phyloP scores from a whole-genome alignment of 768 basidiomycete species.

The Termitomyces sp. region DNA sequence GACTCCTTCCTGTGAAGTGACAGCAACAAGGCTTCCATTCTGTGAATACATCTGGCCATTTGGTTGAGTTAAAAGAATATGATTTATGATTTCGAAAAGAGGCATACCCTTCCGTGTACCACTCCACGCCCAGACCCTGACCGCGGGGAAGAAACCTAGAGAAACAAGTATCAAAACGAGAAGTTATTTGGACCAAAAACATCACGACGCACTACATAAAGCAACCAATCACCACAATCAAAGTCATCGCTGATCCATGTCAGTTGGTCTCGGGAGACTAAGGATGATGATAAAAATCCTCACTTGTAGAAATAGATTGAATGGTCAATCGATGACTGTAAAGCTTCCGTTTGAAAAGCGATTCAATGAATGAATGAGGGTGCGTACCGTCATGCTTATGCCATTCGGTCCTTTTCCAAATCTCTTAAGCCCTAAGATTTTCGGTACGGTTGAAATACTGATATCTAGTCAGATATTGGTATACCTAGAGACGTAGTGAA shows the following conservation, averaged over 20 bases:
- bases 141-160: constrained; percentile 61
- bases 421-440: constrained; percentile 52
- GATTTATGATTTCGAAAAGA: not conserved
- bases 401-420: constrained; percentile 46
- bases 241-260: constrained; percentile 55
- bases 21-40: constrained; percentile 64
- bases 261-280: not conserved
- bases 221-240: constrained; percentile 76
- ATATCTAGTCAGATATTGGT: constrained; percentile 7
- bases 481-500: not conserved
- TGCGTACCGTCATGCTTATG: constrained; percentile 60
- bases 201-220: constrained; percentile 60
- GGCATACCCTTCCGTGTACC: constrained; percentile 65
- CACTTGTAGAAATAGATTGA: constrained; percentile 78
- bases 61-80: not conserved
- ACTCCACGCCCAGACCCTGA: constrained; percentile 66
- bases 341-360: constrained; percentile 1
- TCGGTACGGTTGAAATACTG: constrained; percentile 56
- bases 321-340: constrained; percentile 74
- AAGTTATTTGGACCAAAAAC: not conserved
- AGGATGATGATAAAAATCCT: constrained; percentile 17
- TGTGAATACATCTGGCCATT: constrained; percentile 61
- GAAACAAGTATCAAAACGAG: not conserved
- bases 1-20: constrained; percentile 79
- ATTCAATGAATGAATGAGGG: not conserved